Evolutionary conservation across 495 filamentous ascomycete species (phyloP).

Genomic region (Achaetomiella virescens): DNA sequence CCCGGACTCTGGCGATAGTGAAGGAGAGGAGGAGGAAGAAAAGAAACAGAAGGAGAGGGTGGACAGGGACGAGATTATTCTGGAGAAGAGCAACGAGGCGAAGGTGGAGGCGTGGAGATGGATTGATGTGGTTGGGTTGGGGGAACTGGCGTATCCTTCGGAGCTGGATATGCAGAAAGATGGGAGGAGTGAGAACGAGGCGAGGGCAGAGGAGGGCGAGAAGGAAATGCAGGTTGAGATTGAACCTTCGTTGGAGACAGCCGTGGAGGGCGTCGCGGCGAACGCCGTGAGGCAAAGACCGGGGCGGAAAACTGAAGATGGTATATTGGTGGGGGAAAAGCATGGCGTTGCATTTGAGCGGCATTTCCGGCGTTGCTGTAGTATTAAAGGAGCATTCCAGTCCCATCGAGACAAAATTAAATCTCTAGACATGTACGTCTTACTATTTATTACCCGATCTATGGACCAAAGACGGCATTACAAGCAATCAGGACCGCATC

Average conservation of each 20-base stretch:
- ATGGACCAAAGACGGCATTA: too few relatives aligned
- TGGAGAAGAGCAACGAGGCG: conserved; percentile 17
- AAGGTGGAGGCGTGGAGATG: conserved; percentile 31
- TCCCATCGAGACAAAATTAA: too few relatives aligned
- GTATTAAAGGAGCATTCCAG: too few relatives aligned
- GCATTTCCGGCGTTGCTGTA: not conserved
- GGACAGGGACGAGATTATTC: conserved; percentile 34
- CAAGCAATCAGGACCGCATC: too few relatives aligned
- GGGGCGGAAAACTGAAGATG: not conserved
- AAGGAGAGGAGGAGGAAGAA: not conserved
- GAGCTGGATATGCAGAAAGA: conserved; percentile 17
- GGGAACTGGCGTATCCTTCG: conserved; percentile 17
- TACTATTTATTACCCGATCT: too few relatives aligned
- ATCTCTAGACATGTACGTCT: too few relatives aligned
- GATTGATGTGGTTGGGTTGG: conserved; percentile 42
- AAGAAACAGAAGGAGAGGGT: conserved; percentile 12
- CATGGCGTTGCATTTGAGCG: not conserved
- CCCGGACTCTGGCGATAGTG: not conserved
- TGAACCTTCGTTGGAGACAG: conserved; percentile 26
- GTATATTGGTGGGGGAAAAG: not conserved
- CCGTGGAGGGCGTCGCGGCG: not conserved
- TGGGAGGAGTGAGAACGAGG: conserved; percentile 7
- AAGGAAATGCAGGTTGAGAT: conserved; percentile 37
- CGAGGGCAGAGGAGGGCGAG: conserved; percentile 29
- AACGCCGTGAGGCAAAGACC: not conserved